phyloP scores from a whole-genome alignment of 345 rosid genomes.

The Mercurialis annua region DNA sequence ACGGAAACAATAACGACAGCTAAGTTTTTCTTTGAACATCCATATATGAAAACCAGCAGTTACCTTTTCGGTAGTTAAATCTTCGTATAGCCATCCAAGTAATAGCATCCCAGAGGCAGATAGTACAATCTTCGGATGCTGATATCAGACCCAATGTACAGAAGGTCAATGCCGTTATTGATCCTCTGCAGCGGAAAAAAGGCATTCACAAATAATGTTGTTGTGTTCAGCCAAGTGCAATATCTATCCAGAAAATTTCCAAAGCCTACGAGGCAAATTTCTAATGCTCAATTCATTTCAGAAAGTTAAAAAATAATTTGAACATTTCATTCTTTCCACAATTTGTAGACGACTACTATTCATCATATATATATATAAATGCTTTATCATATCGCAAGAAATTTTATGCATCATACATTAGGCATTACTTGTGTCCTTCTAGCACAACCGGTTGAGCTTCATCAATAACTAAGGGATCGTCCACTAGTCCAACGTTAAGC shows the following conservation, averaged over 20 bases:
- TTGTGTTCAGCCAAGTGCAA: neutral
- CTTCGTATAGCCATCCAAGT: constrained; percentile 26
- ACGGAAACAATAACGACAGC: neutral
- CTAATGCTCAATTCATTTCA: neutral
- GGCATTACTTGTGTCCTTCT: constrained; percentile 56
- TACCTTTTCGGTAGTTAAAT: constrained; percentile 45
- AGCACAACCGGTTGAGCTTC: constrained; percentile 34
- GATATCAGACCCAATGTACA: constrained; percentile 39
- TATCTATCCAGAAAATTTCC: neutral
- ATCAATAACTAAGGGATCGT: constrained; percentile 27
- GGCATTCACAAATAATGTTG: neutral
- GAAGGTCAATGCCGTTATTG: constrained; percentile 46
- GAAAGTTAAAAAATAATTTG: neutral
- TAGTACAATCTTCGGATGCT: constrained; percentile 46
- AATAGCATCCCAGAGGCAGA: constrained; percentile 48
- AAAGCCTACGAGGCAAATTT: neutral
- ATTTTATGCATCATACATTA: constrained; percentile 35
- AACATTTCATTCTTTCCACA: neutral
- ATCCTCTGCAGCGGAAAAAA: constrained; percentile 32
- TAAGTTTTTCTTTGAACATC: too few relatives aligned
- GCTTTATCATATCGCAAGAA: constrained; percentile 17
- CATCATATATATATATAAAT: neutral
- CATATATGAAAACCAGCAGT: too few relatives aligned
- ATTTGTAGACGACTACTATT: neutral
- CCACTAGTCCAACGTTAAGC: constrained; percentile 28